Conservation (phyloP, 768 basidiomycete genomes). For the Lanmaoa rubissima region DNA sequence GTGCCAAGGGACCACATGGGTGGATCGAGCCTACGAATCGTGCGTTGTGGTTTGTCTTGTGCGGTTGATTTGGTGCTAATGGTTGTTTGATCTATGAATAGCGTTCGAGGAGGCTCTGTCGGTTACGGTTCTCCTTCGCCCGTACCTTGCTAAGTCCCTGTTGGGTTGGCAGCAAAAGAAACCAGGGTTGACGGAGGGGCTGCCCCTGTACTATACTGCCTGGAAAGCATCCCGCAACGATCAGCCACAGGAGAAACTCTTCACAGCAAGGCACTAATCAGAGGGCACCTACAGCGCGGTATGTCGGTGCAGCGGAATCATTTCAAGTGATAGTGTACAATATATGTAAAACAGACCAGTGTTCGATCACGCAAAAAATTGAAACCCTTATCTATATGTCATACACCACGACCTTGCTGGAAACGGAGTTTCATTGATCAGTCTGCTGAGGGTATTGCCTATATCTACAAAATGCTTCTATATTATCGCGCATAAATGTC, state of each 20-base stretch:
- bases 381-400: background rate
- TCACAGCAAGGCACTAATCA: background rate
- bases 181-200: constrained; percentile 33
- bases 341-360: background rate
- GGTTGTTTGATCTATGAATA: background rate
- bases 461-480: constrained; percentile 5
- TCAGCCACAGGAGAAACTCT: constrained; percentile 8
- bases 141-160: constrained; percentile 29
- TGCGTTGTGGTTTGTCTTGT: constrained; percentile 10
- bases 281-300: background rate
- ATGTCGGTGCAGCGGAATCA: background rate
- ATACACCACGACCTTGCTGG: background rate
- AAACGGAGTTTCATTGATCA: background rate
- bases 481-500: constrained; percentile 5
- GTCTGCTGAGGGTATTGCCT: background rate
- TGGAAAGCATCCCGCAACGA: constrained; percentile 20
- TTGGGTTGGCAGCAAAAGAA: constrained; percentile 34
- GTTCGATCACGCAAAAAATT: background rate
- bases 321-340: background rate
- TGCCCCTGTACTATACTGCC: constrained; percentile 29
- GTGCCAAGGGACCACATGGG: constrained; percentile 24
- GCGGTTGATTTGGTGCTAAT: background rate
- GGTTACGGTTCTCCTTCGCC: constrained; percentile 19
- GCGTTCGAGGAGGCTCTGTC: constrained; percentile 26
- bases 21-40: constrained; percentile 21